phyloP scores from a whole-genome alignment of 2,329 filamentous ascomycete genomes.

The Hymenoscyphus scutula region DNA sequence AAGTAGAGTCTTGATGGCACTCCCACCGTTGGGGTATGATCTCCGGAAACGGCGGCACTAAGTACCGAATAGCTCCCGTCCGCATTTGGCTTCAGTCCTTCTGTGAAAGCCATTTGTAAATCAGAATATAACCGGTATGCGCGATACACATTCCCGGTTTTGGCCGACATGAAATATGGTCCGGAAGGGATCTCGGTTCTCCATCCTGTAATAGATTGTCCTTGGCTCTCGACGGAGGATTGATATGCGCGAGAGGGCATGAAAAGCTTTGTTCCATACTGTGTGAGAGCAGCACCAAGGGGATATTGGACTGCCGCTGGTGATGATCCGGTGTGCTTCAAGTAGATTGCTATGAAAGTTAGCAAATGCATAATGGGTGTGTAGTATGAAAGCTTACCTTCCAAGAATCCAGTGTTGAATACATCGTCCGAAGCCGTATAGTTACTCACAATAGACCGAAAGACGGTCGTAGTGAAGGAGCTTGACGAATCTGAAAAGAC shows the following conservation, averaged over 20 bases:
- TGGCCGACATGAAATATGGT: constrained; percentile 48
- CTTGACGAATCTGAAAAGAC: constrained; percentile 23
- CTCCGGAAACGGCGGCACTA: constrained; percentile 42
- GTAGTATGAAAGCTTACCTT: constrained; percentile 19
- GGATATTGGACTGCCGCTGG: constrained; percentile 14
- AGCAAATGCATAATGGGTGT: not conserved
- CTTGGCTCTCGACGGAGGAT: constrained; percentile 12
- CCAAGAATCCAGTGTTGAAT: constrained; percentile 31
- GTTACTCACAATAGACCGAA: constrained; percentile 20
- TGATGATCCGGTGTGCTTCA: constrained; percentile 14
- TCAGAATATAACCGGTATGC: constrained; percentile 51
- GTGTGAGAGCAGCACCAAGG: constrained; percentile 19
- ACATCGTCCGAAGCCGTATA: constrained; percentile 26
- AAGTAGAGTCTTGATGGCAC: constrained; percentile 62
- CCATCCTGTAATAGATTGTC: constrained; percentile 15
- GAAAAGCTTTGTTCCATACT: constrained; percentile 28
- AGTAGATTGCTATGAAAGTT: constrained; percentile 21
- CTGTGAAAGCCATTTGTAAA: constrained; percentile 48
- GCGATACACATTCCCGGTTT: constrained; percentile 45
- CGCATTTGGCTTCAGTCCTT: constrained; percentile 40
- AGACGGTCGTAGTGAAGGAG: constrained; percentile 23
- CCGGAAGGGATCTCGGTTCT: constrained; percentile 40
- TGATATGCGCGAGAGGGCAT: constrained; percentile 21
- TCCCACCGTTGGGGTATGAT: constrained; percentile 44
- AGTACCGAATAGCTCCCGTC: constrained; percentile 44